These are phyloP conservation scores for Clavulina sp. DNA, from an alignment of 768 basidiomycete species.

Conservation along the genomic window DNA sequence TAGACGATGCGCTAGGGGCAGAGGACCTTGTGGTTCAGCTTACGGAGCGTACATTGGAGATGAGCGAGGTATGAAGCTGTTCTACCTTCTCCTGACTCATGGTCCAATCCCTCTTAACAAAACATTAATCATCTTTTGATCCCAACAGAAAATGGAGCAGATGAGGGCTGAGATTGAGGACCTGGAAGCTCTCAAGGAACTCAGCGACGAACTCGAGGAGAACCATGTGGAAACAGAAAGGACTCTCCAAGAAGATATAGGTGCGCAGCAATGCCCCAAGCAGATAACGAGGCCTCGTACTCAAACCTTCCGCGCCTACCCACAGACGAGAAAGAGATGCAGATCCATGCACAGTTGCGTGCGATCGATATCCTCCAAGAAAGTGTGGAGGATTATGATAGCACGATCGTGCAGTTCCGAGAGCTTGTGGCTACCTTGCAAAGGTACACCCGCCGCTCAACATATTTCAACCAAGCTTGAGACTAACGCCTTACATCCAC, in stretches of 20 bases:
- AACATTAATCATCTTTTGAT: neutral
- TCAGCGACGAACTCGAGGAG: conserved; percentile 94
- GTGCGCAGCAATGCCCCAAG: conserved; percentile 25
- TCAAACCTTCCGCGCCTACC: neutral
- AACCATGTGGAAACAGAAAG: conserved; percentile 91
- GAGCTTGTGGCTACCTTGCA: conserved; percentile 78
- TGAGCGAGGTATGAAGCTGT: conserved; percentile 52
- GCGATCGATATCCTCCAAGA: conserved; percentile 61
- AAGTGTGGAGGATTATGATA: conserved; percentile 65
- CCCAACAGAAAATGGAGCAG: conserved; percentile 79
- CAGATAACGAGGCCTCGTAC: neutral
- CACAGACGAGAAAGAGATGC: conserved; percentile 34
- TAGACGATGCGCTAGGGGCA: conserved; percentile 87
- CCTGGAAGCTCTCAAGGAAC: conserved; percentile 85
- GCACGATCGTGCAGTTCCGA: conserved; percentile 80
- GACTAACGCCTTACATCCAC: conserved; percentile 1
- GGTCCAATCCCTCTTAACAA: neutral
- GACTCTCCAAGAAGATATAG: conserved; percentile 72
- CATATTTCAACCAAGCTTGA: conserved; percentile 1
- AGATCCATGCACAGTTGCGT: conserved; percentile 46
- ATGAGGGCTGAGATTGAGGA: conserved; percentile 95
- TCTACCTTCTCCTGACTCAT: no score
- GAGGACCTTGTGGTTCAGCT: conserved; percentile 94
- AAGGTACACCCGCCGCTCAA: conserved; percentile 29
- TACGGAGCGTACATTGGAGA: conserved; percentile 81